These are phyloP conservation scores for Coemansia sp. DNA, from an alignment of 192 early-diverging fungal genomes.

Conservation along the genomic window DNA sequence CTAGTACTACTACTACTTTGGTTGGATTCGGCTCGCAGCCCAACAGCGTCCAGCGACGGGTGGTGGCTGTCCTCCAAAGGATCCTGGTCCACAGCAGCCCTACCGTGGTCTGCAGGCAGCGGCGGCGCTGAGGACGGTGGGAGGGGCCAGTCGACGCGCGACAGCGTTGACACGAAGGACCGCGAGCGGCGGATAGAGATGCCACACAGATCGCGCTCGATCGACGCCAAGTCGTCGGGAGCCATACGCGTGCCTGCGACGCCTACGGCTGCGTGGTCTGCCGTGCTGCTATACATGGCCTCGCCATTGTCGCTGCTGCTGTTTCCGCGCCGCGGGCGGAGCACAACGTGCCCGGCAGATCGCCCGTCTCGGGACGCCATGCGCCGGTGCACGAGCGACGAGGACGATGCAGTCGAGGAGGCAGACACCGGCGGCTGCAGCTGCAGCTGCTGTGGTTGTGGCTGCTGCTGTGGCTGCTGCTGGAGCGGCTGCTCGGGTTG, in stretches of 20 bases:
- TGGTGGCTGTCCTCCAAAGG: not conserved
- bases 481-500: not conserved
- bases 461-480: not conserved
- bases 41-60: conserved; percentile 35
- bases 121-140: conserved; percentile 21
- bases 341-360: conserved; percentile 9
- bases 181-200: conserved; percentile 21
- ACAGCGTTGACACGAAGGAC: conserved; percentile 39
- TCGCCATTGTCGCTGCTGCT: not conserved
- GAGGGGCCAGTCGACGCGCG: conserved; percentile 43
- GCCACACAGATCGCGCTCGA: conserved; percentile 3
- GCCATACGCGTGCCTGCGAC: not conserved
- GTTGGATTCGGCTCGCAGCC: conserved; percentile 3
- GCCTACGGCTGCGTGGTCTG: not conserved
- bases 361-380: not conserved
- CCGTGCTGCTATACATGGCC: too few species aligned
- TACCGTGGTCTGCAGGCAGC: too few species aligned
- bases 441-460: not conserved
- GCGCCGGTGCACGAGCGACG: conserved; percentile 20
- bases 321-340: conserved; percentile 3
- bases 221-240: not conserved
- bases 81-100: too few species aligned
- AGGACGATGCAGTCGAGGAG: not conserved
- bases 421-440: not conserved
- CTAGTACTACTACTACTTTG: not conserved